A percentile compares a stretch with the other conserved stretches of the same genome.
These are phyloP conservation scores for Thalassiosira hispida DNA, from an alignment of 352 stramenopile genomes.

Conservation along the genomic window DNA sequence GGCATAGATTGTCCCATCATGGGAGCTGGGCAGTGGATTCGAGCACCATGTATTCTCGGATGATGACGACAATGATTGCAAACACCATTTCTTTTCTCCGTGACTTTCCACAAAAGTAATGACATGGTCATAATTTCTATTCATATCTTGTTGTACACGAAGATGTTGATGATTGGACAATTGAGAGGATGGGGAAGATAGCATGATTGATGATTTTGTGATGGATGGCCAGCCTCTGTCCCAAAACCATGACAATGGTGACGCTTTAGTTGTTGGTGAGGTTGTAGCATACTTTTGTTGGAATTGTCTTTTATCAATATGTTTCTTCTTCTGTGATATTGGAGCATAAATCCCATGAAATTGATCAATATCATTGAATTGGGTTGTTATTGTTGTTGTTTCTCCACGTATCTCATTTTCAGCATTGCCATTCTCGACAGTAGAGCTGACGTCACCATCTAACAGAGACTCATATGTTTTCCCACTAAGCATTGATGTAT, in stretches of 20 bases:
- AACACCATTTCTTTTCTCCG: constrained; percentile 28
- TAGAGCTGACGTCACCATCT: neutral
- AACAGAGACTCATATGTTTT: neutral
- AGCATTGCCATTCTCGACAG: neutral
- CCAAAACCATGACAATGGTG: neutral
- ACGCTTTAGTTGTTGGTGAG: neutral
- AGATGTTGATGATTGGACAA: constrained; percentile 15
- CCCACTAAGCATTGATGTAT: neutral
- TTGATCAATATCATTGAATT: neutral
- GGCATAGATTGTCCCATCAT: neutral
- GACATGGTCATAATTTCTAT: neutral
- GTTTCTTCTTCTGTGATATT: constrained; percentile 18
- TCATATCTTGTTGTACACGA: neutral
- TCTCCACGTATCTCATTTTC: constrained; percentile 5
- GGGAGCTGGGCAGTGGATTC: neutral
- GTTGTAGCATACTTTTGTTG: constrained; percentile 31
- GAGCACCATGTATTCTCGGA: constrained; percentile 21
- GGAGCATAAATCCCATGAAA: constrained; percentile 46
- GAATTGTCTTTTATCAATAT: constrained; percentile 23
- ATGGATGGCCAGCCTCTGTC: constrained; percentile 39
- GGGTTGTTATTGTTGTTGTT: neutral
- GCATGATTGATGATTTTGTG: constrained; percentile 32
- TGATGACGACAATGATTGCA: constrained; percentile 19
- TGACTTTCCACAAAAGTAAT: constrained; percentile 26
- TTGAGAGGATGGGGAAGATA: constrained; percentile 28